Percentiles rank a stretch among this genome's conserved stretches.
Evolutionary conservation across 2,329 filamentous ascomycete species (phyloP).

Genomic region (Pseudogymnoascus verrucosus): DNA sequence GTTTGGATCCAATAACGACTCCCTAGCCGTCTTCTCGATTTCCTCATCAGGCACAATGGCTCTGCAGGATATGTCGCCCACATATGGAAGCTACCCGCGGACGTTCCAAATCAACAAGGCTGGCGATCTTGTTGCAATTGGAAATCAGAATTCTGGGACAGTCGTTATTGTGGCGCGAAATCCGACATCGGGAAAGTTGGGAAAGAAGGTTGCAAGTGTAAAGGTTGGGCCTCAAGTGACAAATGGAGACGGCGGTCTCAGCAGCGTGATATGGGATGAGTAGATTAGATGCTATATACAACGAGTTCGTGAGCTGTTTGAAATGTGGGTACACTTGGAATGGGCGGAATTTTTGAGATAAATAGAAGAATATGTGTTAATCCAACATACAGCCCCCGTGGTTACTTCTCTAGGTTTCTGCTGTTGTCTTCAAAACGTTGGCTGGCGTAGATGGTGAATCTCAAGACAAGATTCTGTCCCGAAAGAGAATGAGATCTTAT

Average conservation of each 20-base stretch:
- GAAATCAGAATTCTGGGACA: conserved; percentile 32
- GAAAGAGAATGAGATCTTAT: no score
- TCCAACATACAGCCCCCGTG: no score
- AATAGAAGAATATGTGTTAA: not conserved
- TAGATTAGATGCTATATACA: not conserved
- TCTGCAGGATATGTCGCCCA: conserved; percentile 36
- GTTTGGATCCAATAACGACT: conserved; percentile 25
- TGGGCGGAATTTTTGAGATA: not conserved
- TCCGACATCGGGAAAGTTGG: conserved; percentile 33
- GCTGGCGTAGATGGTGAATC: no score
- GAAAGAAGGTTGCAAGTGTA: conserved; percentile 22
- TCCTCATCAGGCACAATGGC: conserved; percentile 31
- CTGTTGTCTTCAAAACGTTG: no score
- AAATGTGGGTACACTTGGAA: not conserved
- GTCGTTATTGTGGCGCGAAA: conserved; percentile 37
- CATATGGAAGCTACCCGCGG: conserved; percentile 38
- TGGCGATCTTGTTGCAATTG: conserved; percentile 38
- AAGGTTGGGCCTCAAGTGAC: not conserved
- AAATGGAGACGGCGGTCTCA: not conserved
- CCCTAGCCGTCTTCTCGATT: conserved; percentile 33
- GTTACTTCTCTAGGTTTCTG: no score
- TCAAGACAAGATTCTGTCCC: no score
- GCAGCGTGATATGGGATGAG: not conserved
- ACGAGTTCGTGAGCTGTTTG: not conserved
- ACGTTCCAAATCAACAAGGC: conserved; percentile 40